phyloP scores from a whole-genome alignment of 495 filamentous ascomycete species.

The Podospora australis region DNA sequence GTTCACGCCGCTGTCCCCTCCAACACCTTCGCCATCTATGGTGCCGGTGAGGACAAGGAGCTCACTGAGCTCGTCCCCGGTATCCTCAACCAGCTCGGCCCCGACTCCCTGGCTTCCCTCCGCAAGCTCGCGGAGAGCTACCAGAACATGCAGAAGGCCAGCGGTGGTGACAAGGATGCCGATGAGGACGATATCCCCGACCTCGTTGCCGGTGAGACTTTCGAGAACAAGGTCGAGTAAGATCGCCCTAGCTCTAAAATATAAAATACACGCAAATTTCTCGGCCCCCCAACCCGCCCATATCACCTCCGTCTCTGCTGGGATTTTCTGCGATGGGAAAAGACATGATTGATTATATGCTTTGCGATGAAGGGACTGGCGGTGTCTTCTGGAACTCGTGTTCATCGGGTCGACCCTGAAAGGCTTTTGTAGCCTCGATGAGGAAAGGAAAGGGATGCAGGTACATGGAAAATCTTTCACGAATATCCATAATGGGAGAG shows the following conservation, averaged over 20 bases:
- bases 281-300: neutral
- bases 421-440: too few relatives aligned
- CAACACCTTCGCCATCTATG: conserved; percentile 99
- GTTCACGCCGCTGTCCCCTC: conserved; percentile 93
- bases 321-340: too few relatives aligned
- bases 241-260: conserved; percentile 4
- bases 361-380: conserved; percentile 11
- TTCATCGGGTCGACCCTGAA: conserved; percentile 15
- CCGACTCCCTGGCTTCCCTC: conserved; percentile 94
- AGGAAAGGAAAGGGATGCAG: too few relatives aligned
- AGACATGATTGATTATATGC: neutral
- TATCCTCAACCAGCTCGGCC: conserved; percentile 98
- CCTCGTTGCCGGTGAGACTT: conserved; percentile 91
- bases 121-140: conserved; percentile 98
- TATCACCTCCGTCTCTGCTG: conserved; percentile 2
- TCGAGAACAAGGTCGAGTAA: conserved; percentile 94
- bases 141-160: conserved; percentile 97
- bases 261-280: conserved; percentile 8
- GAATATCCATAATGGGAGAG: too few relatives aligned
- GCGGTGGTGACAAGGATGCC: conserved; percentile 75
- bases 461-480: too few relatives aligned
- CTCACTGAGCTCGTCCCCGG: conserved; percentile 98
- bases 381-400: conserved; percentile 22
- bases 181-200: conserved; percentile 91
- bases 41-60: conserved; percentile 97